A percentile compares a stretch with the other conserved stretches of the same genome.
phyloP scores from a whole-genome alignment of 2,329 filamentous ascomycete species.

The Akanthomyces dipterigenus region DNA sequence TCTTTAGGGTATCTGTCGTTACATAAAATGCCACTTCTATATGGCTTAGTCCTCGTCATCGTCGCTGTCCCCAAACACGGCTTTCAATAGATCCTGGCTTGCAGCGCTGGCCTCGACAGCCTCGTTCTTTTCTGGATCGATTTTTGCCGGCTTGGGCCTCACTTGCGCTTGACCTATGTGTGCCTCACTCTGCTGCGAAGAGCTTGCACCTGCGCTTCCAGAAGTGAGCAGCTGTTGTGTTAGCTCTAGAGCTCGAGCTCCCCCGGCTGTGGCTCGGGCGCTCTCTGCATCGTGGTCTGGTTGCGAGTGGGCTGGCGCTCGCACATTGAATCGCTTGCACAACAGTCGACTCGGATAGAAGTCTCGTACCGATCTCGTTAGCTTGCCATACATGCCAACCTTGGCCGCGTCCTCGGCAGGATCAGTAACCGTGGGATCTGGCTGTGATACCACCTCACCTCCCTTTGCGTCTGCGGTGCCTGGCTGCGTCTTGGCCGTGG shows the following conservation, averaged over 20 bases:
- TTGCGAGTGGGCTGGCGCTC: constrained; percentile 62
- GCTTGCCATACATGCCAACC: constrained; percentile 84
- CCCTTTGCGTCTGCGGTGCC: constrained; percentile 20
- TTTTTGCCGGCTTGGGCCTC: constrained; percentile 25
- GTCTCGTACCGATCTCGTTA: constrained; percentile 66
- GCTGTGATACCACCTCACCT: constrained; percentile 23
- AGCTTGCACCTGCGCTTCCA: not conserved
- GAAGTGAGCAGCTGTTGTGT: constrained; percentile 13
- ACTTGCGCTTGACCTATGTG: constrained; percentile 2
- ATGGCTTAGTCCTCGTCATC: constrained; percentile 43
- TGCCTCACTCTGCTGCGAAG: constrained; percentile 14
- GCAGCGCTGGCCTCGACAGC: constrained; percentile 63
- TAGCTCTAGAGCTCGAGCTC: constrained; percentile 1
- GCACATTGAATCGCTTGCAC: constrained; percentile 95
- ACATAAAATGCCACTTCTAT: not conserved
- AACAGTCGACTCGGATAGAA: constrained; percentile 79
- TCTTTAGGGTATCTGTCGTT: not conserved
- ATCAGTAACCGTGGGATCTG: constrained; percentile 41
- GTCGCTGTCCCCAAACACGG: constrained; percentile 88
- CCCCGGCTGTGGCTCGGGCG: not conserved
- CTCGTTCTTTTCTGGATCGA: constrained; percentile 66
- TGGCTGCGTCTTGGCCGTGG: constrained; percentile 50
- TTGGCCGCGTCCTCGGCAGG: constrained; percentile 81
- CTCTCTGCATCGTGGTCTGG: constrained; percentile 32
- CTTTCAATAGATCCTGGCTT: constrained; percentile 75